These are phyloP conservation scores for Hirschfeldia incana DNA, from an alignment of 345 rosid species.

Conservation along the genomic window DNA sequence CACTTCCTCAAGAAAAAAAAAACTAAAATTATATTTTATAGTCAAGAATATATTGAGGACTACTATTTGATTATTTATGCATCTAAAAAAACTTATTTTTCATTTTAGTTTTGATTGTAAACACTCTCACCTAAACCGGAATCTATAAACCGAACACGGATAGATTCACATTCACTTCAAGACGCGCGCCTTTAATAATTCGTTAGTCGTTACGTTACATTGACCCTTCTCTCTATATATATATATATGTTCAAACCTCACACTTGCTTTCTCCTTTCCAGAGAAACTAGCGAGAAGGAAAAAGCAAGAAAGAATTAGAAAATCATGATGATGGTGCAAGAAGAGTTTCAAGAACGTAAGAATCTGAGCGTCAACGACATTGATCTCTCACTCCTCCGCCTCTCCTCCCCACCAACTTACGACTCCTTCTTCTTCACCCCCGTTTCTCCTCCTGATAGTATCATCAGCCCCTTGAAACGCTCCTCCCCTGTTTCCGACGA, in stretches of 20 bases:
- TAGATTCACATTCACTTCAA: neutral
- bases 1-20: no score
- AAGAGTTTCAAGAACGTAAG: neutral
- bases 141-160: neutral
- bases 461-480: constrained; percentile 34
- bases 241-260: neutral
- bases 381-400: constrained; percentile 39
- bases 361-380: constrained; percentile 28
- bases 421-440: neutral
- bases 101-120: no score
- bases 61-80: no score
- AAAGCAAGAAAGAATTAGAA: neutral
- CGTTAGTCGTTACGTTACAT: neutral
- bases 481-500: constrained; percentile 37
- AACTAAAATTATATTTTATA: no score
- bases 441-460: neutral
- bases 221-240: neutral
- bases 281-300: neutral
- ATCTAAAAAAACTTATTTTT: no score
- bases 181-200: neutral
- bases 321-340: constrained; percentile 15
- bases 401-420: constrained; percentile 28
- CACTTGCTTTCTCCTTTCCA: constrained; percentile 2
- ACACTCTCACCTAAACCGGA: neutral
- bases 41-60: no score